A percentile compares a stretch with the other conserved stretches of the same genome.
These are phyloP conservation scores for Stereum hirsutum DNA, from an alignment of 1,284 basidiomycete genomes.

Conservation along the genomic window DNA sequence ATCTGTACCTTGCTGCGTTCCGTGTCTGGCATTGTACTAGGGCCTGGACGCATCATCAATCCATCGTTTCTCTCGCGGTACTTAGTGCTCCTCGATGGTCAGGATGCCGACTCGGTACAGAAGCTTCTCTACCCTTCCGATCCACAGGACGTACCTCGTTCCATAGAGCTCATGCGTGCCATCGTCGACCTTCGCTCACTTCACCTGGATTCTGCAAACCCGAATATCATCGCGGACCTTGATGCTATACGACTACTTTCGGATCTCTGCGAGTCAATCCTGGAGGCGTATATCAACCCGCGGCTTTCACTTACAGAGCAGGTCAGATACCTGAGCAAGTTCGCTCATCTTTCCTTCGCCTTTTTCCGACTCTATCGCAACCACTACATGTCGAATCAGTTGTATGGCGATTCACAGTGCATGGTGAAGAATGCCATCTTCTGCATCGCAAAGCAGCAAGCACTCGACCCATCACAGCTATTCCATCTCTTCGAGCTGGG, in stretches of 20 bases:
- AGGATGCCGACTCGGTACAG: background rate
- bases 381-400: constrained; percentile 14
- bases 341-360: background rate
- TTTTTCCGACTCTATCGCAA: constrained; percentile 3
- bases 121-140: background rate
- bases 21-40: background rate
- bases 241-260: background rate
- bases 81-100: background rate
- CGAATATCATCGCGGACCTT: background rate
- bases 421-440: constrained; percentile 17
- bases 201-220: too few relatives aligned
- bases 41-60: background rate
- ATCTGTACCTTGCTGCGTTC: background rate
- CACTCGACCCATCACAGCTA: constrained; percentile 6
- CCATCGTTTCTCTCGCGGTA: background rate
- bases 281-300: background rate
- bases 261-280: background rate
- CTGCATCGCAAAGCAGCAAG: constrained; percentile 16
- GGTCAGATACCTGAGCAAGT: background rate
- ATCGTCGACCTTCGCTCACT: too few relatives aligned
- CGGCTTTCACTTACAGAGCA: constrained; percentile 1
- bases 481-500: constrained; percentile 15
- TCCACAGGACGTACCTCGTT: background rate
- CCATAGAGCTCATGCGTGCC: background rate
- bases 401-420: constrained; percentile 15